Evolutionary conservation across 1,284 basidiomycete genomes (phyloP), one percentile per base, ranked within the genome.

Genomic region (Cronartium ribicola): DNA sequence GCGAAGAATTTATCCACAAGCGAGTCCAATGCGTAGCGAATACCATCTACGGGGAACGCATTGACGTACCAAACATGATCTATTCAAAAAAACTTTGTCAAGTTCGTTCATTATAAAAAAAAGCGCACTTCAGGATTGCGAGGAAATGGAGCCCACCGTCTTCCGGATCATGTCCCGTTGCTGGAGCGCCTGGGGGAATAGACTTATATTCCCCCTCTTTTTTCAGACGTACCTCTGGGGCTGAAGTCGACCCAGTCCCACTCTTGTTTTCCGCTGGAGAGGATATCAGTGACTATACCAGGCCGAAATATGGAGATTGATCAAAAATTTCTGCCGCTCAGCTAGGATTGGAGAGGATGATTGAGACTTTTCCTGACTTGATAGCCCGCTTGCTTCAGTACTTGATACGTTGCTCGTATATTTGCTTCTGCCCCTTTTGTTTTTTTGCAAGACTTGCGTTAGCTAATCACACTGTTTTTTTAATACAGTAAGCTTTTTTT

Each of bases 31-130:
- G 62, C 69, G 55, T 64, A 72, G n/a, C 69, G 61, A 57, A 72
- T 72, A 20, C 69, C 69, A 43, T 72, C 69, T 10, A 59, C 46
- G 2, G 69, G 69, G 43, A 46, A 72, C 2, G 46, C 69, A 48
- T 72, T 72, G 37, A 72, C 69, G 60, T 72, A 72, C 69, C 69
- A 72, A 41, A 72, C 60, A 8, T 55, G 61, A 48, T 46, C 69
- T 72, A 22, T 43, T 62, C 22, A 60, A 20, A 22, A 39, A 20
- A 43, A 36, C 40, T 59, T 40, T 6, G 43, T 14, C 29, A 20
- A 20, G 64, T 43, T 41, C 43, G 2, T 66, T 8, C 48, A 44
- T 14, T 20, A 6, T 29, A 43, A 44, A 37, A 41, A 4, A 37
- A 37, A n/a, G n/a, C n/a, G 7, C 17, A 3, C 14, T 13, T 46